A percentile compares a stretch with the other conserved stretches of the same genome.
These are phyloP conservation scores for Choiromyces venosus DNA, from an alignment of 495 filamentous ascomycete species.

Conservation along the genomic window DNA sequence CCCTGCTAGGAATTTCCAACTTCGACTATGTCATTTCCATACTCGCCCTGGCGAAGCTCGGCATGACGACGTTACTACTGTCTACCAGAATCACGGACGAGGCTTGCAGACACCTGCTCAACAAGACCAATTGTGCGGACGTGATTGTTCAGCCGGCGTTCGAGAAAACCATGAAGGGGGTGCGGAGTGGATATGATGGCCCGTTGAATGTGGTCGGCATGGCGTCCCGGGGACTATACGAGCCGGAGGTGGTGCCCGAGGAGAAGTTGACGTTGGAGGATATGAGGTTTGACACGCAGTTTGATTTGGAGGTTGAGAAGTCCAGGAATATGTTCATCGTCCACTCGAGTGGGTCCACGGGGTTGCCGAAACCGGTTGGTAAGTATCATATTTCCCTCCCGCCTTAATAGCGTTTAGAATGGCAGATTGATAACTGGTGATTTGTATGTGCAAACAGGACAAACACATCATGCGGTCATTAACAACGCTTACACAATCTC, in stretches of 20 bases:
- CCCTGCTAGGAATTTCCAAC: constrained; percentile 53
- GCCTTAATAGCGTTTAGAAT: not conserved
- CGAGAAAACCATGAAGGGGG: constrained; percentile 46
- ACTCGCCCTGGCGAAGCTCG: constrained; percentile 55
- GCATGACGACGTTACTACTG: constrained; percentile 55
- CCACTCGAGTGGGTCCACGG: constrained; percentile 58
- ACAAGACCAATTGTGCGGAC: constrained; percentile 47
- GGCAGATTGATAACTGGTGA: not conserved
- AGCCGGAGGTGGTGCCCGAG: constrained; percentile 27
- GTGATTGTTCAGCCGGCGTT: constrained; percentile 47
- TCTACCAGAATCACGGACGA: constrained; percentile 53
- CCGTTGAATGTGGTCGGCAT: constrained; percentile 43
- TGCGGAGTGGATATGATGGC: constrained; percentile 43
- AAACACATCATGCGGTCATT: constrained; percentile 41
- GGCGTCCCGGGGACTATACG: constrained; percentile 44
- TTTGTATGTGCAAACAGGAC: constrained; percentile 10
- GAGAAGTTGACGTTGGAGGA: constrained; percentile 37
- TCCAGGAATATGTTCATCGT: constrained; percentile 48
- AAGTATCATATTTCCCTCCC: not conserved
- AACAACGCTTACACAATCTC: constrained; percentile 44
- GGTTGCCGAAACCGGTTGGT: constrained; percentile 52
- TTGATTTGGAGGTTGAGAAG: constrained; percentile 44
- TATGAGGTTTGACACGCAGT: constrained; percentile 31
- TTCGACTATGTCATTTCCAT: constrained; percentile 54
- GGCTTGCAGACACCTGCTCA: constrained; percentile 52